These are phyloP conservation scores for Arthroderma sp. DNA, from an alignment of 2,329 filamentous ascomycete species.

Conservation along the genomic window DNA sequence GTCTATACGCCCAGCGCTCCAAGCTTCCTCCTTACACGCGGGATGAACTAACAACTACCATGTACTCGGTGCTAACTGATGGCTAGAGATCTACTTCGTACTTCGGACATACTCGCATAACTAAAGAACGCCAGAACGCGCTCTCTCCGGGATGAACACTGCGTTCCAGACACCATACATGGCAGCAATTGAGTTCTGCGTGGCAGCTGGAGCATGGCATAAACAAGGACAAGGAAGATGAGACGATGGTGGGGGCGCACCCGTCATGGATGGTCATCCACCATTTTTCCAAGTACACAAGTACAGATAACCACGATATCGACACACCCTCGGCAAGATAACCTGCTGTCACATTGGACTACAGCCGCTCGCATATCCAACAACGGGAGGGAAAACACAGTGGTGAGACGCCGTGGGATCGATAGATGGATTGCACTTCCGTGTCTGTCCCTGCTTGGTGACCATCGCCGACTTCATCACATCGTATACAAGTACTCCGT, in stretches of 20 bases:
- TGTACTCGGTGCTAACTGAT: no score
- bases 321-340: not conserved
- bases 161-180: not conserved
- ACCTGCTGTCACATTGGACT: not conserved
- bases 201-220: not conserved
- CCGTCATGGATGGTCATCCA: not conserved
- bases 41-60: no score
- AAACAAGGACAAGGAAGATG: not conserved
- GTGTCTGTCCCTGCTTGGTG: not conserved
- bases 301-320: not conserved
- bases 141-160: not conserved
- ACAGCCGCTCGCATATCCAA: not conserved
- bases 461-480: not conserved
- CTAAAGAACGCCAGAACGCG: no score
- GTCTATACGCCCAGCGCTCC: not conserved
- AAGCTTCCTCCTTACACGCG: not conserved
- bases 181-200: not conserved
- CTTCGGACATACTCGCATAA: no score
- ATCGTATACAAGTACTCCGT: not conserved
- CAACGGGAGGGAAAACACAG: not conserved
- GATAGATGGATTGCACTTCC: not conserved
- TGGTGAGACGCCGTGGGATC: not conserved
- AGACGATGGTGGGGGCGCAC: not conserved
- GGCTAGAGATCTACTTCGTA: no score
- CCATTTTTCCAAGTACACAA: not conserved